Percentiles rank a stretch among this genome's conserved stretches.
Conservation (phyloP, 495 filamentous ascomycete genomes). For the Aspergillus indologenus region DNA sequence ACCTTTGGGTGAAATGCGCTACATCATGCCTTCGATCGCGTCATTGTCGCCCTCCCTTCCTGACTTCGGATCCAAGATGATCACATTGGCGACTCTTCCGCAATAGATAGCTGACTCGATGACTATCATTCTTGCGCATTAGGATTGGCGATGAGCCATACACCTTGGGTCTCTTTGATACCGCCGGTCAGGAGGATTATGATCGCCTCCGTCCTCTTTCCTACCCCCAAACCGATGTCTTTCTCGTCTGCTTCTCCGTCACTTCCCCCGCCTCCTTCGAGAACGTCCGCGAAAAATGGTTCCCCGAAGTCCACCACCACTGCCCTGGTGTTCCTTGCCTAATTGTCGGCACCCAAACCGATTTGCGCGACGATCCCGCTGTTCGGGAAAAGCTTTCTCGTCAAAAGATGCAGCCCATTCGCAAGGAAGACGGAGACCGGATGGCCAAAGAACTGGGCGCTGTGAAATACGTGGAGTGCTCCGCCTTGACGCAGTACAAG, state of each 20-base stretch:
- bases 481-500: slow-evolving; percentile 95
- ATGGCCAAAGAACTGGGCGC: slow-evolving; percentile 96
- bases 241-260: slow-evolving; percentile 97
- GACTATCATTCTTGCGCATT: slow-evolving; percentile 6
- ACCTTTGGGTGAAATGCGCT: not conserved
- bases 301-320: slow-evolving; percentile 97
- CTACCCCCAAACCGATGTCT: slow-evolving; percentile 98
- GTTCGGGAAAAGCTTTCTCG: slow-evolving; percentile 89
- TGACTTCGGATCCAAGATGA: not conserved
- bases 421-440: slow-evolving; percentile 85
- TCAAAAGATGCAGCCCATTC: slow-evolving; percentile 91
- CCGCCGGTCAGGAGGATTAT: slow-evolving; percentile 98
- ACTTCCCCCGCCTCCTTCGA: slow-evolving; percentile 98
- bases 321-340: slow-evolving; percentile 97
- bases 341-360: slow-evolving; percentile 96
- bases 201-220: slow-evolving; percentile 94
- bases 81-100: not conserved
- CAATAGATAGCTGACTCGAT: slow-evolving; percentile 7
- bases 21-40: not conserved
- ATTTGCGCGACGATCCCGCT: slow-evolving; percentile 86
- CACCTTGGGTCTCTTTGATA: slow-evolving; percentile 96
- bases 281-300: slow-evolving; percentile 99
- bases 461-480: slow-evolving; percentile 98
- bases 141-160: slow-evolving; percentile 99
- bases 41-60: not conserved